Evolutionary conservation across 495 filamentous ascomycete species (phyloP).

Genomic region (Penicillium desertorum): DNA sequence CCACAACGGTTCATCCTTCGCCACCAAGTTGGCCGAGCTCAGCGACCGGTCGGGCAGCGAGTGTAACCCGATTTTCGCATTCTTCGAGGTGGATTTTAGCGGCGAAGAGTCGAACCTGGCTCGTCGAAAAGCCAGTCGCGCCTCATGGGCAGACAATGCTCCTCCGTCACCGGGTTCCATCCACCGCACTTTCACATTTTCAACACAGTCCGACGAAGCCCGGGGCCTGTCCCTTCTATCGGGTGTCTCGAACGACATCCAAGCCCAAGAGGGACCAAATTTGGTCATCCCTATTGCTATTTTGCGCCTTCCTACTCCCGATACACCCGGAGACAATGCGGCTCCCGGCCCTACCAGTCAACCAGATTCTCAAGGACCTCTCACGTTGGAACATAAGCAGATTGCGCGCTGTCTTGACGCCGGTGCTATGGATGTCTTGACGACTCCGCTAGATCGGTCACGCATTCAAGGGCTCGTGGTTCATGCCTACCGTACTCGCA

Average conservation of each 20-base stretch:
- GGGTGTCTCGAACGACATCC: slow-evolving; percentile 67
- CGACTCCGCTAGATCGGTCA: slow-evolving; percentile 68
- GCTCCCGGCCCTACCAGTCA: slow-evolving; percentile 28
- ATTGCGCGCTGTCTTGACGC: slow-evolving; percentile 72
- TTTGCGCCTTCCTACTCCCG: slow-evolving; percentile 44
- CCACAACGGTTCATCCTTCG: slow-evolving; percentile 66
- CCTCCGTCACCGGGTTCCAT: slow-evolving; percentile 40
- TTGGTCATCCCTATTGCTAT: slow-evolving; percentile 73
- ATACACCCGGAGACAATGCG: slow-evolving; percentile 22
- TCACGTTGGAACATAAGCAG: slow-evolving; percentile 44
- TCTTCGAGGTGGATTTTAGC: slow-evolving; percentile 63
- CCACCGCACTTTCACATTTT: slow-evolving; percentile 46
- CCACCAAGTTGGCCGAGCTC: slow-evolving; percentile 65
- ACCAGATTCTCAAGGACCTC: slow-evolving; percentile 40
- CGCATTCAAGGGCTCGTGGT: slow-evolving; percentile 71
- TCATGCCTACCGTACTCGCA: slow-evolving; percentile 78
- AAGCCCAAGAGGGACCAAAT: slow-evolving; percentile 67
- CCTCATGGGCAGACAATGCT: slow-evolving; percentile 37
- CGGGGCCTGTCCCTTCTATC: slow-evolving; percentile 69
- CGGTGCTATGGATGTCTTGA: slow-evolving; percentile 82
- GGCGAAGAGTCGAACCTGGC: slow-evolving; percentile 32
- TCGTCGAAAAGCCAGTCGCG: slow-evolving; percentile 41
- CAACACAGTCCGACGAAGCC: slow-evolving; percentile 53
- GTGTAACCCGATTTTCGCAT: slow-evolving; percentile 69
- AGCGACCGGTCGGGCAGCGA: slow-evolving; percentile 61